Base-by-base conservation (phyloP, 2,329 filamentous ascomycete genomes). In the Zymoseptoria crescenta region DNA sequence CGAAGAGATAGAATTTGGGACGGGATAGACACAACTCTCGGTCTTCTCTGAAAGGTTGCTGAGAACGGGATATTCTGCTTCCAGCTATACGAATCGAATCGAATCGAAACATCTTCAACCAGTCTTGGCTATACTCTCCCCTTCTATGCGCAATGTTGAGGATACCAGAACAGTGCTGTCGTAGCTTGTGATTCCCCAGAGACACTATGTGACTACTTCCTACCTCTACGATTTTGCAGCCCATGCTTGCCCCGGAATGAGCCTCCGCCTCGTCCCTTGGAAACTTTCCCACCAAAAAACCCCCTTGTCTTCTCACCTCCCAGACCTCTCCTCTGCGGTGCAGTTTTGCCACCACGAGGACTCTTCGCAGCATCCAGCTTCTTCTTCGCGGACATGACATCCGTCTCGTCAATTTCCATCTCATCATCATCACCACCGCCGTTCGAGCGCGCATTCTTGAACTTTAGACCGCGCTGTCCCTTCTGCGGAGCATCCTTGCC, bases 381-480 rank as follows among this genome's bases (percentile, higher is more conserved):
- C 59, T 71, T 74, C 63, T 73, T 72, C n/a, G 66, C 66, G 13
- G 72, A 59, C 62, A 70, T 45, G 56, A 74, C 62, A 45, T 76
- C 76, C 19, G 72, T 73, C 52, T 74, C 74, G 58, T 79, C 77
- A 57, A 78, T 70, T 51, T 80, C 78, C 73, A 77, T 77, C n/a
- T 76, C 75, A 48, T 77, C 70, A 13, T 69, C 71, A 29, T 68
- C 74, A 20, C 76, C 74, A 35, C 59, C 60, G 68, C 70, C 61
- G 64, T 74, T 73, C 53, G 69, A 71, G 59, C 69, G 73, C 67
- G 74, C 79, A 73, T 80, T 79, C 56, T 79, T 81, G 69, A 86
- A 83, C 74, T 84, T 85, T 62, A 86, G 72, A 10, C 83, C 83
- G 67, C 80, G 80, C 68, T 83, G 81, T 41, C 83, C 83, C 30